Percentiles rank a stretch among this genome's conserved stretches.
phyloP scores from a whole-genome alignment of 768 basidiomycete species.

The Mycena haematopus region DNA sequence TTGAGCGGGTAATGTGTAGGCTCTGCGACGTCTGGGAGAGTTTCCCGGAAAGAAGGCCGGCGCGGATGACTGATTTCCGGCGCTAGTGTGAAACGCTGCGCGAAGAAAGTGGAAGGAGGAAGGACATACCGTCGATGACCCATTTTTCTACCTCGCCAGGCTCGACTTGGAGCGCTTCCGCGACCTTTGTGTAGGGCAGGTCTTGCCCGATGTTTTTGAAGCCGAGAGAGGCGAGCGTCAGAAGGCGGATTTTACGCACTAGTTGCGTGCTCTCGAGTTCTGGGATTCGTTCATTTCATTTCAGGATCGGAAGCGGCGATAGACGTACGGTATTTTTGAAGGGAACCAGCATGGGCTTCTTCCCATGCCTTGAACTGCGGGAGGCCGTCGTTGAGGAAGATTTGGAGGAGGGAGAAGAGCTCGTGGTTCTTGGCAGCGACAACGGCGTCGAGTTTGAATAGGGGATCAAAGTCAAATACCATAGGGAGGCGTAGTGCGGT shows the following conservation, averaged over 20 bases:
- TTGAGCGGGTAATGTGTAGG: slow-evolving; percentile 74
- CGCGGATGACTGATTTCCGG: slow-evolving; percentile 69
- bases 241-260: slow-evolving; percentile 80
- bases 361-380: slow-evolving; percentile 70
- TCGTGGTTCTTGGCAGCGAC: slow-evolving; percentile 70
- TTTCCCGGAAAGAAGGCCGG: slow-evolving; percentile 79
- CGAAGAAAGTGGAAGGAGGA: neutral
- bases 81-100: neutral
- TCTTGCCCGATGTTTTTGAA: slow-evolving; percentile 78
- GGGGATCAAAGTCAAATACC: slow-evolving; percentile 81
- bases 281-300: slow-evolving; percentile 33
- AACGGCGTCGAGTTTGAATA: slow-evolving; percentile 79
- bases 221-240: slow-evolving; percentile 79
- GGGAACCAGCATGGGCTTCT: slow-evolving; percentile 49
- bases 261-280: slow-evolving; percentile 65
- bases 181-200: slow-evolving; percentile 74
- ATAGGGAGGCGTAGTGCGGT: slow-evolving; percentile 68
- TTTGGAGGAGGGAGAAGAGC: slow-evolving; percentile 74
- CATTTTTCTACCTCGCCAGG: slow-evolving; percentile 78
- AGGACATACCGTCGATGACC: slow-evolving; percentile 78
- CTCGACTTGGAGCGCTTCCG: slow-evolving; percentile 69
- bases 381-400: slow-evolving; percentile 73
- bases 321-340: slow-evolving; percentile 62
- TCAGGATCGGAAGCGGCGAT: slow-evolving; percentile 3
- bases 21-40: slow-evolving; percentile 82